Percentiles rank a stretch among this genome's conserved stretches.
phyloP scores from a whole-genome alignment of 2,329 filamentous ascomycete genomes.

The Colletotrichum costaricense region DNA sequence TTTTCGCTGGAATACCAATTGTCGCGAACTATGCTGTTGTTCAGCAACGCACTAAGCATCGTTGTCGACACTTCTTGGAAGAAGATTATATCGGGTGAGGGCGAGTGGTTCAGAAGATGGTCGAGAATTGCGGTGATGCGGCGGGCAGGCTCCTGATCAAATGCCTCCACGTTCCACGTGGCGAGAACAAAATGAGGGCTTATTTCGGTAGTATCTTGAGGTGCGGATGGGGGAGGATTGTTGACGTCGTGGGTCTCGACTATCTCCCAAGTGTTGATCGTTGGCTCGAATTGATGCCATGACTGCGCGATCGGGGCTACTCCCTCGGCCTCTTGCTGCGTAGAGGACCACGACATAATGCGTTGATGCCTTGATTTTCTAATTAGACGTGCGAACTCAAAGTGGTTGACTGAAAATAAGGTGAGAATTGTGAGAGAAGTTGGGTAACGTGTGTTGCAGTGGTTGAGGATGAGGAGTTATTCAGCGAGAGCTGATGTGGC shows the following conservation, averaged over 20 bases:
- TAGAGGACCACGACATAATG: background rate
- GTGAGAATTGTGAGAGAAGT: background rate
- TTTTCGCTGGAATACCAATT: constrained; percentile 46
- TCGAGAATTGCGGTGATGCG: constrained; percentile 44
- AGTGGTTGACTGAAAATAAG: background rate
- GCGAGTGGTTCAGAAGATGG: constrained; percentile 32
- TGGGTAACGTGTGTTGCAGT: no score
- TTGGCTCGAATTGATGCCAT: constrained; percentile 9
- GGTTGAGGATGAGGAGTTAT: no score
- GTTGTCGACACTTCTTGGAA: constrained; percentile 47
- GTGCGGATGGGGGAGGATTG: no score
- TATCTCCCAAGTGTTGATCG: background rate
- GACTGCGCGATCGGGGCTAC: constrained; percentile 1
- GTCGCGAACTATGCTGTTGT: constrained; percentile 40
- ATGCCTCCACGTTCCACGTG: constrained; percentile 23
- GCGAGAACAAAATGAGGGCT: background rate
- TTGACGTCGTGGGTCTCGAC: background rate
- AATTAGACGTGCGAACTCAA: background rate
- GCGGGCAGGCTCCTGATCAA: constrained; percentile 3
- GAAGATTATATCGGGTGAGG: constrained; percentile 45
- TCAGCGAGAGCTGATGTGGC: no score
- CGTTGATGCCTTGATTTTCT: no score
- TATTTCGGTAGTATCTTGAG: background rate
- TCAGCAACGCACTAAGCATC: constrained; percentile 41
- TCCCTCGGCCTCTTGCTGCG: background rate